Evolutionary conservation across 306 rosid genomes (phyloP).

Genomic region (Vigna trinervia): DNA sequence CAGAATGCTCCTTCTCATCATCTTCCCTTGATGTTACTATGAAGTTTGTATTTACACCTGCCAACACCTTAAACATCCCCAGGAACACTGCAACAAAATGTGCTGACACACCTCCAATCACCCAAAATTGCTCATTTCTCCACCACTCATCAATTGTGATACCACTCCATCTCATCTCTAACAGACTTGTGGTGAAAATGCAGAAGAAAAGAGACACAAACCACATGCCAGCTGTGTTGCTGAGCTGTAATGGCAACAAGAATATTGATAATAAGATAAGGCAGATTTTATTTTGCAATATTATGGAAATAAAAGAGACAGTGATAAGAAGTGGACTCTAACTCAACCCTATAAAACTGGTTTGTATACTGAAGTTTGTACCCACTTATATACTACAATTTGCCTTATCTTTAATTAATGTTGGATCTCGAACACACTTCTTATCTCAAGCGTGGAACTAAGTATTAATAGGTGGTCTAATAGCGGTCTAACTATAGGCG

Average conservation of each 20-base stretch:
- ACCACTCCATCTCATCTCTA: constrained; percentile 86
- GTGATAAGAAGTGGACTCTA: too few relatives aligned
- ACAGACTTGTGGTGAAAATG: constrained; percentile 60
- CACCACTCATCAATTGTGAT: constrained; percentile 75
- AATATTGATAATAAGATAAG: not conserved
- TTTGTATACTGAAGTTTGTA: too few relatives aligned
- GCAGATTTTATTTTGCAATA: too few relatives aligned
- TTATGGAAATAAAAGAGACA: too few relatives aligned
- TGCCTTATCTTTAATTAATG: too few relatives aligned
- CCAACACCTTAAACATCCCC: constrained; percentile 65
- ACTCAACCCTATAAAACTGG: not conserved
- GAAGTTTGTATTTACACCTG: constrained; percentile 66
- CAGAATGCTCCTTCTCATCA: constrained; percentile 39
- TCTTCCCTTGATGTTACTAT: constrained; percentile 55
- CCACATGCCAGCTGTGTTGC: constrained; percentile 66
- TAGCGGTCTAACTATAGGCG: too few relatives aligned
- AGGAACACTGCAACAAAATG: constrained; percentile 65
- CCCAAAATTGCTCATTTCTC: constrained; percentile 89
- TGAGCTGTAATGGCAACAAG: constrained; percentile 55
- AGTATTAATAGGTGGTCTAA: too few relatives aligned
- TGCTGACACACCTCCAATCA: constrained; percentile 74
- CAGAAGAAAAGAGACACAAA: constrained; percentile 71
- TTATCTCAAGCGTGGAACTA: too few relatives aligned
- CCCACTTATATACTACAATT: too few relatives aligned
- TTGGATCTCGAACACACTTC: too few relatives aligned